A percentile compares a stretch with the other conserved stretches of the same genome.
Evolutionary conservation across 495 filamentous ascomycete species (phyloP).

Genomic region (Penicillium desertorum): DNA sequence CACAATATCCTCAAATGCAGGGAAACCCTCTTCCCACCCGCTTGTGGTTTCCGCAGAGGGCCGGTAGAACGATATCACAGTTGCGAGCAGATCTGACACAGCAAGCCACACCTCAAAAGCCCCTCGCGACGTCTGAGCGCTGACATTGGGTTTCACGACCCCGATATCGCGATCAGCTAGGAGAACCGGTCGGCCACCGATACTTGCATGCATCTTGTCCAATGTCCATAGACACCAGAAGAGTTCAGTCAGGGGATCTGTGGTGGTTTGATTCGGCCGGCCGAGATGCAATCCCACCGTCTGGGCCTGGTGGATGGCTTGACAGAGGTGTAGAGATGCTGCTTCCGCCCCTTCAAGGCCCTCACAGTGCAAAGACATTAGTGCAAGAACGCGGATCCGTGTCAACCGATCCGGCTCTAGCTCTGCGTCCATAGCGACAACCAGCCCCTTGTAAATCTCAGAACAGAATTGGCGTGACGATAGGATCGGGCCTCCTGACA

Average conservation of each 20-base stretch:
- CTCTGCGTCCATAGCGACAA: conserved; percentile 38
- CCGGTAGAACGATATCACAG: conserved; percentile 67
- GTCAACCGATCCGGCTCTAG: conserved; percentile 46
- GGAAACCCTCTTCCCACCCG: conserved; percentile 57
- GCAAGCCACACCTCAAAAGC: conserved; percentile 55
- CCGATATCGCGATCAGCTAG: conserved; percentile 66
- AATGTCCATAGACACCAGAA: conserved; percentile 70
- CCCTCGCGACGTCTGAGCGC: conserved; percentile 15
- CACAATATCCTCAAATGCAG: conserved; percentile 67
- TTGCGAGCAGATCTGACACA: conserved; percentile 57
- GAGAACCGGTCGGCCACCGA: conserved; percentile 63
- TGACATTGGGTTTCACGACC: conserved; percentile 30
- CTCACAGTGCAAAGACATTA: conserved; percentile 49
- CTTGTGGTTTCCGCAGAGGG: conserved; percentile 48
- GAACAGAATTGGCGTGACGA: conserved; percentile 38
- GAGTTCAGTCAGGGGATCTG: conserved; percentile 48
- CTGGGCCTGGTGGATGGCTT: conserved; percentile 60
- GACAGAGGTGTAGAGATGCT: conserved; percentile 46
- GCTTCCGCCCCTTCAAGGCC: conserved; percentile 47
- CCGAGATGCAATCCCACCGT: conserved; percentile 64
- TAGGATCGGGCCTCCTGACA: conserved; percentile 25
- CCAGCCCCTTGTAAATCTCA: conserved; percentile 40
- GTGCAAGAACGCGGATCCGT: conserved; percentile 45
- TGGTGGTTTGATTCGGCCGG: conserved; percentile 35
- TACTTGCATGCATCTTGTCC: conserved; percentile 62